Evolutionary conservation across 2,329 filamentous ascomycete genomes (phyloP), one percentile per base, ranked within the genome.

Genomic region (Xylaria sp.): DNA sequence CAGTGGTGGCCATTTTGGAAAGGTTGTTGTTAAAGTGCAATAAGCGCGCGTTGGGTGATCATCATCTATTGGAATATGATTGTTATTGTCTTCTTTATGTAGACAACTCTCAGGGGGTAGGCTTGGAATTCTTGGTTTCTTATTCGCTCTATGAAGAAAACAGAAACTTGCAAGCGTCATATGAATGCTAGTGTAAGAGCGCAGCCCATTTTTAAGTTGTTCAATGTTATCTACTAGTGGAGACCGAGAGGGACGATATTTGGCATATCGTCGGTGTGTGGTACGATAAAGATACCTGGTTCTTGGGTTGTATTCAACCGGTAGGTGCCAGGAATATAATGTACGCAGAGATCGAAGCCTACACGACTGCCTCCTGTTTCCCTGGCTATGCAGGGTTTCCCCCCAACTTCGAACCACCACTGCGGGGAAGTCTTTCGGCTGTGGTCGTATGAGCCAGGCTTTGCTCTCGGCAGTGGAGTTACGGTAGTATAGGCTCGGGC

Each of bases 1-100:
- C 72, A 81, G 80, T 45, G 84, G 86, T 41, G 82, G 81, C 70
- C 86, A 89, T 72, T 86, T 89, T 74, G 87, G 87, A 28, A 89
- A 89, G 78, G 80, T 89, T 34, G 81, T 85, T 9, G 79, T 89
- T 63, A 83, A 75, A 71, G 79, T 83, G 18, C 43, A 62, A 13
- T 66, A 52, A n/a, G 45, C 10, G 15, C 13, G 3, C 34, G 20
- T 28, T 4, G 32, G 15, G 20, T 6, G 10, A 4, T 39, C n/a
- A 9, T 32, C 20, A 1, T 18, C 32, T 20, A 1, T 43, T 34
- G 18, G 30, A 20, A n/a, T 36, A 28, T 2, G 30, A 43, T 34
- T 43, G 7, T 7, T 25, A 28, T 12, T 41, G 18, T 34, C 9
- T 34, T 30, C 23, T 23, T 32, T 2, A 45, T 7, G 32, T 28